Evolutionary conservation across 2,329 filamentous ascomycete species (phyloP).

Genomic region (Colletotrichum tropicale): DNA sequence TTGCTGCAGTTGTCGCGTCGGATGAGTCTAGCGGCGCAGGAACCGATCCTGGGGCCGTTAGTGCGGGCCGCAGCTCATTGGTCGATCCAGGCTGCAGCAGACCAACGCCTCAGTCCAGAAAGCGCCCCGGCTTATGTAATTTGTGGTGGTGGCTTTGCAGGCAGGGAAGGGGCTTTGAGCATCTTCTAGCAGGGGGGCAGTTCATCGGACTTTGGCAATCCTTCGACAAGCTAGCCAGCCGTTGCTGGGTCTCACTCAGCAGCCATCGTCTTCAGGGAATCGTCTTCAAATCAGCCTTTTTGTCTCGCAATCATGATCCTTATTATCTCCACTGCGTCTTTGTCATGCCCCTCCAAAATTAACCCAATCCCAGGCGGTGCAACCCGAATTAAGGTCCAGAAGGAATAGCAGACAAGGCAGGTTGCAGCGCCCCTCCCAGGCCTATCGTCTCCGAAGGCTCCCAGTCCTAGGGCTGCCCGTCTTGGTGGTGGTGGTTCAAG

Average conservation of each 20-base stretch:
- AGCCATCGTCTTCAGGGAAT: neutral
- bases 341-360: constrained; percentile 7
- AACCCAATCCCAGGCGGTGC: neutral
- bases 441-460: neutral
- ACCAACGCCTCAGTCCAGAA: neutral
- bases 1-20: neutral
- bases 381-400: neutral
- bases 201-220: neutral
- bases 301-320: neutral
- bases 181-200: neutral
- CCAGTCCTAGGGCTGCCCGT: neutral
- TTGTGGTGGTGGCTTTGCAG: neutral
- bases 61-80: neutral
- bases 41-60: neutral
- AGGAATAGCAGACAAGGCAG: neutral
- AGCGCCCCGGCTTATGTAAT: neutral
- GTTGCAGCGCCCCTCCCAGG: neutral
- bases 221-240: neutral
- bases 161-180: constrained; percentile 5
- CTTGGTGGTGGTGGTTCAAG: neutral
- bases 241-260: neutral
- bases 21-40: neutral
- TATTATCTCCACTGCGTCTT: neutral
- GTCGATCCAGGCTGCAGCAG: neutral
- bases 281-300: neutral